Conservation (phyloP, 2,329 filamentous ascomycete genomes). For the Rhynchosporium graminicola region DNA sequence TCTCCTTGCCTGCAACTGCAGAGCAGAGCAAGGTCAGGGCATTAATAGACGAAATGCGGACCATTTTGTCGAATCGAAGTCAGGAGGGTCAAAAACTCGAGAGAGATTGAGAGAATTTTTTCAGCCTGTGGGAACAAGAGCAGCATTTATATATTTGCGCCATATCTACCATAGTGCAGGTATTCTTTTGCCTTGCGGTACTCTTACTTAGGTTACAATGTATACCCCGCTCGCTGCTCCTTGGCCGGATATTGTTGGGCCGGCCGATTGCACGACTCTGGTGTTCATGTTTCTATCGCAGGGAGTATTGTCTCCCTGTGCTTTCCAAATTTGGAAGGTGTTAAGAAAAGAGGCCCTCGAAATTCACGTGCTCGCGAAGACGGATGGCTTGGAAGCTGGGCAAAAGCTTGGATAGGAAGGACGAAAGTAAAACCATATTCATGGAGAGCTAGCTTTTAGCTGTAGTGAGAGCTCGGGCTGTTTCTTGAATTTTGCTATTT, state of each 20-base stretch:
- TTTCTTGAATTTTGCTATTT: neutral
- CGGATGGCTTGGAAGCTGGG: constrained; percentile 4
- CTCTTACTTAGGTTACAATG: neutral
- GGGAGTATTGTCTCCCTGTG: neutral
- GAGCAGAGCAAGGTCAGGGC: constrained; percentile 10
- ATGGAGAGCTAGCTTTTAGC: neutral
- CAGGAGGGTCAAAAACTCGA: constrained; percentile 1
- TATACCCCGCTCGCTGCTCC: constrained; percentile 6
- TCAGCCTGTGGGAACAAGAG: neutral
- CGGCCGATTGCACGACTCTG: neutral
- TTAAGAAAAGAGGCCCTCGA: constrained; percentile 4
- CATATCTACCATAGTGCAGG: neutral
- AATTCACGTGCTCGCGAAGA: constrained; percentile 10
- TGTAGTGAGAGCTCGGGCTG: neutral
- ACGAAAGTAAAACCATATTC: constrained; percentile 1
- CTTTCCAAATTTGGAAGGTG: neutral
- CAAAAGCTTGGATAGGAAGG: constrained; percentile 14
- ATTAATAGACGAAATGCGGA: constrained; percentile 6
- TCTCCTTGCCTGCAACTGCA: constrained; percentile 12
- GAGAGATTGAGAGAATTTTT: constrained; percentile 11
- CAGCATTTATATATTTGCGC: constrained; percentile 9
- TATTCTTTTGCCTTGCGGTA: neutral
- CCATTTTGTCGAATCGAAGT: constrained; percentile 4
- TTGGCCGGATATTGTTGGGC: constrained; percentile 5
- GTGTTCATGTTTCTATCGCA: neutral